Evolutionary conservation across 2,329 filamentous ascomycete species (phyloP), one percentile per base, ranked within the genome.

Genomic region (Clarireedia hainanense): DNA sequence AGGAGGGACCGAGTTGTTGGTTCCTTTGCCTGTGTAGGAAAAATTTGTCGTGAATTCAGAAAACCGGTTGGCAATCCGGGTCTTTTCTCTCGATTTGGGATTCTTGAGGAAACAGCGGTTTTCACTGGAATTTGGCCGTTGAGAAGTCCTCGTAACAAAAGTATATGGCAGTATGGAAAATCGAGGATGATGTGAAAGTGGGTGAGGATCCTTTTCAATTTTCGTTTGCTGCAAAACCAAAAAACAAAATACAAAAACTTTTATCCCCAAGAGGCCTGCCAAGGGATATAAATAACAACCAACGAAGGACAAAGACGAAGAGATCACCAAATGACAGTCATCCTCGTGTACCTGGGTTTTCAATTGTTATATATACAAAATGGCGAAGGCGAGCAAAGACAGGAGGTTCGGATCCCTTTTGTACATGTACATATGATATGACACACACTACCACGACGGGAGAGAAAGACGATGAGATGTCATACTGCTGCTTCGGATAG

Each of bases 71-170:
- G 24, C 27, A 54, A 39, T 30, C 48, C 45, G 39, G 37, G 30
- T 54, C 37, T 54, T 36, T 54, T 49, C 37, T 36, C 48, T 54
- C 37, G 30, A 46, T 34, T 4, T 34, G 10, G 14, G 30, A 12
- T 14, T 14, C 30, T 12, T 34, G 30, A 34, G 30, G 30, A 34
- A 34, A 34, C 30, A 34, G 30, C 30, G 30, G 30, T 34, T 34
- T 64, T 65, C 65, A 67, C 65, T 62, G 62, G 63, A 56, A 65
- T 57, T 64, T 63, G 63, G 64, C 63, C 59, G 62, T 67, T 63
- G 63, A 63, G 30, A 61, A 57, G 45, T 57, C 55, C 50, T 57
- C 47, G 26, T 50, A 55, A 42, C 10, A 37, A 47, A 20, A 34
- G 36, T 50, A 47, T 43, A 43, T 40, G 26, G 46, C 20, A 50